Base-by-base conservation (phyloP, 1,139 yeast species). In the Meyerozyma smithsonii region DNA sequence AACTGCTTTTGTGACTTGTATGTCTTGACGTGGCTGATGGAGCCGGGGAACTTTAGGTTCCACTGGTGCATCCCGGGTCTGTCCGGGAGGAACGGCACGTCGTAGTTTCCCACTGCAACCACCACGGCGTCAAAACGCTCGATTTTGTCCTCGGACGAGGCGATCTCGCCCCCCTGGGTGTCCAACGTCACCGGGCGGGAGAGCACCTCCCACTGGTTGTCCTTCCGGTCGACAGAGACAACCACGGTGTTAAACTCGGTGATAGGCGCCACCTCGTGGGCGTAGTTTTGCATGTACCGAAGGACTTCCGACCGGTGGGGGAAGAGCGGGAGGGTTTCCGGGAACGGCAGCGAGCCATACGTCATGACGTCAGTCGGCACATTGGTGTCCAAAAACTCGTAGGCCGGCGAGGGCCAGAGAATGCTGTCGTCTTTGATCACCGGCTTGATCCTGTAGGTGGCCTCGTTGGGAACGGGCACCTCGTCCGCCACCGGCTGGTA, bases 311-410 rank as follows among this genome's bases (percentile, higher is more conserved):
- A 50, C 42, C 79, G 69, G 28, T 63, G 64, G 8, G 84, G 80
- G 47, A 77, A 82, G 35, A 39, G 69, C 41, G 44, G 81, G 67
- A 32, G 65, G 45, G 34, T 61, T 49, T n/a, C 55, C 43, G 42
- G 74, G 39, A 59, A 80, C 14, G 77, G 77, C 21, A 53, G 55
- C 35, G 67, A 69, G 17, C 71, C 67, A 51, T 71, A 81, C 39
- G 74, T 77, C 86, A 81, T 81, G 36, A 79, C 54, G 32, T 62
- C 64, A 39, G 66, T 67, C 15, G 81, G 84, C 30, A 81, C 80
- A 52, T 82, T 82, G 8, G 87, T 78, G 50, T 79, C 85, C 40
- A 82, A 61, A 36, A 69, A 58, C 37, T 69, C 63, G 51, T 77
- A 77, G 41, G 73, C 66, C 2, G 81, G 73, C 20, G 69, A 54